Evolutionary conservation across 345 rosid genomes (phyloP), one percentile per base, ranked within the genome.

Genomic region (Brassica incana): DNA sequence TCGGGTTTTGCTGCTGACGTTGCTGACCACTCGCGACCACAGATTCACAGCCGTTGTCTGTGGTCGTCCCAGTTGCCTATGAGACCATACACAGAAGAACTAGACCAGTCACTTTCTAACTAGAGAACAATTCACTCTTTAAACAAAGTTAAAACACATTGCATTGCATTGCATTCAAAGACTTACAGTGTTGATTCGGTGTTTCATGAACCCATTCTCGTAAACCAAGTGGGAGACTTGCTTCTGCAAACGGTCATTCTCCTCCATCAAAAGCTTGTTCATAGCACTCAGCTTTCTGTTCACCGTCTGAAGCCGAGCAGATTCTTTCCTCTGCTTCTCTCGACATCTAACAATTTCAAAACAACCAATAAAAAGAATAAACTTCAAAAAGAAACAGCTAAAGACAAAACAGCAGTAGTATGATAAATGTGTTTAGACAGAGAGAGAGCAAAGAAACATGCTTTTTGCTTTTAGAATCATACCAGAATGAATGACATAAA

Each of bases 41-140:
- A 91, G 97, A 91, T 87, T 92, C 97, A 79, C 99, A 92, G 97
- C 99, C 90, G 87, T 91, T 92, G 89, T 95, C 99, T 84, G 97
- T 95, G 97, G 97, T 87, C 92, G 91, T 82, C 75, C 89, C 93
- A 69, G 99, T 81, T 69, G 91, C 92, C 97, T 95, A 79, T 54
- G 11, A 1, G 30, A 30, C 61, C 65, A 65, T 1, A 56, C 20
- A 71, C 2, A 71, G 15, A 70, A 0, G 0, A 50, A 10, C 58
- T 18, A 15, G 3, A 59, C 16, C 61, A 76, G 63, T 61, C 27
- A 69, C 52, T 45, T 60, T 77, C 74, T 76, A 20, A 45, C 16
- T 29, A 12, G 18, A 66, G 56, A 35, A 12, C 56, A 35, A 4
- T 16, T 9, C 2, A 63, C 35, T 30, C 30, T 8, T 3, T 59